phyloP scores from a whole-genome alignment of 805 yeast genomes.

The Ascoidea asiatica region DNA sequence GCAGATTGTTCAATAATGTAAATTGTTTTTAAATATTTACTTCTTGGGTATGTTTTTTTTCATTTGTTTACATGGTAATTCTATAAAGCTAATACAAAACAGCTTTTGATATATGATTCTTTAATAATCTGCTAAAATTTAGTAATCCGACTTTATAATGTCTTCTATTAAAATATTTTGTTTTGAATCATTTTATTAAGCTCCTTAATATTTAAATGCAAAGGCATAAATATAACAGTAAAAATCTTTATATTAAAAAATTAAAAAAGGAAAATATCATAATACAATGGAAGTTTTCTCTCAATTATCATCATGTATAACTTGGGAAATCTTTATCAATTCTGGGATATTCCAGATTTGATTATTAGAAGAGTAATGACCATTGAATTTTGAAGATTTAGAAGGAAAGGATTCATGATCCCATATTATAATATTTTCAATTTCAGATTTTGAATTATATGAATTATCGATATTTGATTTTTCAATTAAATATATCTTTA shows the following conservation, averaged over 20 bases:
- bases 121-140: too few species aligned
- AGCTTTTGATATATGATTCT: too few species aligned
- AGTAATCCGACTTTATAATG: too few species aligned
- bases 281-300: neutral
- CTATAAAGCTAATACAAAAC: too few species aligned
- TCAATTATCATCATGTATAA: conserved; percentile 4
- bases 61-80: too few species aligned
- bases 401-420: conserved; percentile 10
- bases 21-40: too few species aligned
- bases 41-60: too few species aligned
- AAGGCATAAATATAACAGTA: too few species aligned
- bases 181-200: too few species aligned
- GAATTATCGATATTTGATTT: neutral
- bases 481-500: neutral
- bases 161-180: too few species aligned
- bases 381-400: conserved; percentile 2
- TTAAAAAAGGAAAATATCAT: neutral
- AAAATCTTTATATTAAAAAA: too few species aligned
- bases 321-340: conserved; percentile 4
- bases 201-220: too few species aligned
- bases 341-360: conserved; percentile 10
- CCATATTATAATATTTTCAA: conserved; percentile 8
- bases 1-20: conserved; percentile 60
- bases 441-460: neutral
- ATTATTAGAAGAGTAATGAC: conserved; percentile 4